Conservation (phyloP, 768 basidiomycete genomes). For the Mycena galopus region DNA sequence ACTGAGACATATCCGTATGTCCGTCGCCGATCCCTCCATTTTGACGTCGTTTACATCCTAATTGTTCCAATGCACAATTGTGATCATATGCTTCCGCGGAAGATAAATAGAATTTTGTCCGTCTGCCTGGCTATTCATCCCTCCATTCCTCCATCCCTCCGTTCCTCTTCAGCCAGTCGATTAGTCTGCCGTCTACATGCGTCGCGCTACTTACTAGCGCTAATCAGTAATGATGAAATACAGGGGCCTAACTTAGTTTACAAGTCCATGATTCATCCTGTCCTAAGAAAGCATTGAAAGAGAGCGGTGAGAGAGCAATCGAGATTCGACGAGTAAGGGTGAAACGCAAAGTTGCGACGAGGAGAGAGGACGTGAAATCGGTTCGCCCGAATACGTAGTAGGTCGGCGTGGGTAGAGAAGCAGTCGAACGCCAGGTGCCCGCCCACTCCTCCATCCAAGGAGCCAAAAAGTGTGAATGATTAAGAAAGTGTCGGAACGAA, state of each 20-base stretch:
- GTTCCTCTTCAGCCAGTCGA: too few species aligned
- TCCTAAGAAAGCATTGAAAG: constrained; percentile 13
- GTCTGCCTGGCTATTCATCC: background rate
- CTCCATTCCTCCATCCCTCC: too few species aligned
- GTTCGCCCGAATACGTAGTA: constrained; percentile 7
- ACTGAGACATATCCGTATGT: too few species aligned
- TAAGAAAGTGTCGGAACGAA: constrained; percentile 44
- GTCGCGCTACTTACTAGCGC: background rate
- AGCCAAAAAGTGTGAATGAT: background rate
- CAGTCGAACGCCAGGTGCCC: background rate
- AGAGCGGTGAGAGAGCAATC: constrained; percentile 15
- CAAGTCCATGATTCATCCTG: constrained; percentile 10
- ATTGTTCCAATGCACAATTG: too few species aligned
- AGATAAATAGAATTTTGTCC: constrained; percentile 1
- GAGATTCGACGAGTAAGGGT: background rate
- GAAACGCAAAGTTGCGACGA: constrained; percentile 12
- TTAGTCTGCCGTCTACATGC: constrained; percentile 10
- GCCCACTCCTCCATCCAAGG: too few species aligned
- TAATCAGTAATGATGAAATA: background rate
- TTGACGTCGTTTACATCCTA: too few species aligned
- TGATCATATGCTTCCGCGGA: background rate
- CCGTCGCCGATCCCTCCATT: background rate
- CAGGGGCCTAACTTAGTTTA: background rate
- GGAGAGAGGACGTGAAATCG: background rate
- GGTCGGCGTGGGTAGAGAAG: background rate